Evolutionary conservation across 768 basidiomycete genomes (phyloP).

Genomic region (Termitomyces sp.): DNA sequence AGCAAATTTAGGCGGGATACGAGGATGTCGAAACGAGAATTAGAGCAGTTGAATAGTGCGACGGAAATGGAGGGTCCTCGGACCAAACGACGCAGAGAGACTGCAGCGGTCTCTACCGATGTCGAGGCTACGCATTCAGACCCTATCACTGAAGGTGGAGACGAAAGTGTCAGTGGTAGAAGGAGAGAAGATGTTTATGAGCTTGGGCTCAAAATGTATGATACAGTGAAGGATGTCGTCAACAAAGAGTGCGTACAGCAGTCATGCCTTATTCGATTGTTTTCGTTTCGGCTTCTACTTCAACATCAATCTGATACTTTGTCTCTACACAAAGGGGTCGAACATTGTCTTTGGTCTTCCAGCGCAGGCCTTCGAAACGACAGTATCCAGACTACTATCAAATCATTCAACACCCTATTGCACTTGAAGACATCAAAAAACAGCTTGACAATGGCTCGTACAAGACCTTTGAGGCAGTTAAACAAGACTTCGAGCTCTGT

Average conservation of each 20-base stretch:
- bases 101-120: constrained; percentile 32
- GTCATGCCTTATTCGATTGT: constrained; percentile 40
- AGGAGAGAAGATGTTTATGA: constrained; percentile 47
- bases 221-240: constrained; percentile 74
- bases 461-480: constrained; percentile 58
- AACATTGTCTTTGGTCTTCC: constrained; percentile 57
- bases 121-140: constrained; percentile 33
- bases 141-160: constrained; percentile 20
- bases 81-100: constrained; percentile 40
- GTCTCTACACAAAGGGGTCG: constrained; percentile 47
- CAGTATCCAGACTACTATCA: constrained; percentile 85
- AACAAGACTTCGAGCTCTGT: constrained; percentile 68
- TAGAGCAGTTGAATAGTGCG: constrained; percentile 27
- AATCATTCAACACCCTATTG: constrained; percentile 76
- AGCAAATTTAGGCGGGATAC: background rate
- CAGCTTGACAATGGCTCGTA: constrained; percentile 61
- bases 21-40: constrained; percentile 38
- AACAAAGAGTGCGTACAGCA: constrained; percentile 82
- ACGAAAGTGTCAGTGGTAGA: constrained; percentile 16
- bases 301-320: constrained; percentile 23
- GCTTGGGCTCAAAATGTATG: constrained; percentile 70
- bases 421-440: constrained; percentile 85
- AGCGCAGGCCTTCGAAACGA: constrained; percentile 65
- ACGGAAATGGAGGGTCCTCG: constrained; percentile 34
- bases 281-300: constrained; percentile 22